Percentiles rank a stretch among this genome's conserved stretches.
phyloP scores from a whole-genome alignment of 306 rosid species.

The Inga oerstediana region DNA sequence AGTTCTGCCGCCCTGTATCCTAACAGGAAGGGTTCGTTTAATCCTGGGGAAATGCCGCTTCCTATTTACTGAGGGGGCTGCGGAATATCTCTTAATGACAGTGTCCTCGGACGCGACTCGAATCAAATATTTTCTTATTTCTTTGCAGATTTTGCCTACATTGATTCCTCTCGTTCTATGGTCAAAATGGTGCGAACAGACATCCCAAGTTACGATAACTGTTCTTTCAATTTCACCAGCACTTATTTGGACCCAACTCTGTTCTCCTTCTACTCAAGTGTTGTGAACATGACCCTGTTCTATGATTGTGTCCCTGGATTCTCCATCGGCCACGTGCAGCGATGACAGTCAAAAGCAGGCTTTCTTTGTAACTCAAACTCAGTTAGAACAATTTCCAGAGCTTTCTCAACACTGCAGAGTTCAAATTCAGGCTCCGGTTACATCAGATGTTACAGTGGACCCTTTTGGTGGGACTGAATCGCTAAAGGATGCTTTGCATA shows the following conservation, averaged over 20 bases:
- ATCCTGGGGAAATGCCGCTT: no score
- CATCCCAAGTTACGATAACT: neutral
- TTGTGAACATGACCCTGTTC: conserved; percentile 5
- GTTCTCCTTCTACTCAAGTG: neutral
- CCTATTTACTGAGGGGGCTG: no score
- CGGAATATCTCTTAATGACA: no score
- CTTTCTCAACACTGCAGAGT: neutral
- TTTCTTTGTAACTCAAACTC: neutral
- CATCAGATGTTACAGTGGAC: neutral
- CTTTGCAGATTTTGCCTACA: no score
- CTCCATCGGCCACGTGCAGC: neutral
- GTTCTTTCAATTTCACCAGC: neutral
- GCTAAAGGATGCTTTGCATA: neutral
- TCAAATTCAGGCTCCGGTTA: neutral
- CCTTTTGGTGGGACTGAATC: neutral
- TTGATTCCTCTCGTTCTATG: no score
- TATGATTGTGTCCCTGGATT: neutral
- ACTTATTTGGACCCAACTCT: neutral
- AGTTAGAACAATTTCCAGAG: neutral
- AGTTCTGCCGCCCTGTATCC: no score
- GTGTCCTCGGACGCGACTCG: no score
- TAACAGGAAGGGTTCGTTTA: no score
- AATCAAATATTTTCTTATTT: no score
- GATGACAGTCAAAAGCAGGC: neutral
- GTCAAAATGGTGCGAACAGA: neutral